A percentile compares a stretch with the other conserved stretches of the same genome.
Conservation (phyloP, 2,329 filamentous ascomycete genomes). For the Whalleya microplaca region DNA sequence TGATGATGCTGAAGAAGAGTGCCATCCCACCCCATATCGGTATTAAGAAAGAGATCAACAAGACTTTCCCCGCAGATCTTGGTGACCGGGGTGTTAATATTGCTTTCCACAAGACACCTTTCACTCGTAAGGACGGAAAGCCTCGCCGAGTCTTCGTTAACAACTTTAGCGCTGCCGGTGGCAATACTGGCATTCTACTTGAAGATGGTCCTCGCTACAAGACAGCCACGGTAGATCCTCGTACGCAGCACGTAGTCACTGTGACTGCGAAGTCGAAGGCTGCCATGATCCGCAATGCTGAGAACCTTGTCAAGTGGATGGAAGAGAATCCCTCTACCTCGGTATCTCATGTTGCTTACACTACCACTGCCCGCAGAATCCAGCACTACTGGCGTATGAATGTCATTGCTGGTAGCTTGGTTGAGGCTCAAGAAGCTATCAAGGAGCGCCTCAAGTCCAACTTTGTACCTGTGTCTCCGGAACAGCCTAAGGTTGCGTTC, state of each 20-base stretch:
- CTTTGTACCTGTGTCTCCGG: slow-evolving; percentile 46
- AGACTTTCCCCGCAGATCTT: slow-evolving; percentile 60
- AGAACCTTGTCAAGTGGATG: slow-evolving; percentile 58
- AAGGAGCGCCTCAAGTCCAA: slow-evolving; percentile 46
- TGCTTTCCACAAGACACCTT: slow-evolving; percentile 55
- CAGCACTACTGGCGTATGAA: slow-evolving; percentile 63
- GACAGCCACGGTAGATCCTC: slow-evolving; percentile 48
- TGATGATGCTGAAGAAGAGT: slow-evolving; percentile 67
- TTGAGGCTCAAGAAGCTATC: slow-evolving; percentile 49
- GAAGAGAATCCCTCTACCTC: slow-evolving; percentile 54
- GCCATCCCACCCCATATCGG: slow-evolving; percentile 68
- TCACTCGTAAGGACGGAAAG: slow-evolving; percentile 51
- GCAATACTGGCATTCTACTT: slow-evolving; percentile 69
- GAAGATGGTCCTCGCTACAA: slow-evolving; percentile 59
- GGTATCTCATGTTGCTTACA: slow-evolving; percentile 65
- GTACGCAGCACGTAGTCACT: slow-evolving; percentile 61
- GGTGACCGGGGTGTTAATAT: slow-evolving; percentile 62
- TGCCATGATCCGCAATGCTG: slow-evolving; percentile 62
- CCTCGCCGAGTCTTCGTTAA: slow-evolving; percentile 61
- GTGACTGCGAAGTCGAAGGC: slow-evolving; percentile 60
- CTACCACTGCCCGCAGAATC: slow-evolving; percentile 66
- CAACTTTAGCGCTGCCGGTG: slow-evolving; percentile 73
- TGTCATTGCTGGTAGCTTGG: slow-evolving; percentile 46
- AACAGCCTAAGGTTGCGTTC: slow-evolving; percentile 54
- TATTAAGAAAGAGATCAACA: slow-evolving; percentile 68